Evolutionary conservation across 768 basidiomycete genomes (phyloP), one percentile per base, ranked within the genome.

Genomic region (Boletus vermiculosoides): DNA sequence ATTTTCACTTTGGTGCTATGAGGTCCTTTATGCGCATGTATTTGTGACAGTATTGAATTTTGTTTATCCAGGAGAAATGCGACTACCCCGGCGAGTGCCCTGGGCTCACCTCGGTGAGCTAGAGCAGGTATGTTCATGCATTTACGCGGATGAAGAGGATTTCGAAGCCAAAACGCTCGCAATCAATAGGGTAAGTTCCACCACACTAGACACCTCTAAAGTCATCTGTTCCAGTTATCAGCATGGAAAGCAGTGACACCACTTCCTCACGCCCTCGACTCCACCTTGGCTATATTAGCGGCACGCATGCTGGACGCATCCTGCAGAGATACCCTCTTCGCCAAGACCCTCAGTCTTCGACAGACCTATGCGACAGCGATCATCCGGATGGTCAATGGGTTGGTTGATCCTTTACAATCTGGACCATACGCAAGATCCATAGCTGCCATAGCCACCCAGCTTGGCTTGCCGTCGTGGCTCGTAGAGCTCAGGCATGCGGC

Each of bases 401-500:
- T 98, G 37, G 96, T 98, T 8, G 97, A 99, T 66, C 94, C 95
- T 15, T 77, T 97, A 12, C 97, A 99, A 66, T 80, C 84, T 11
- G 92, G 94, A 8, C 81, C 83, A 20, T 98, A 90, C 67, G 96
- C 97, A 3, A 80, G 94, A 22, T 88, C 97, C 2, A 98, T 98
- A 63, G 84, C 90, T 0, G 84, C 88, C 40, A 90, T 99, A 59
- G 94, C 96, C 1, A 77, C 80, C 4, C 91, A 95, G 65, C 81
- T 99, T 12, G 88, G 88, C 0, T 77, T 99, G 2, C 96, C 97
- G 0, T 74, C 80, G 0, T 94, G 90, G 87, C 78, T 98, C 11
- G 94, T 99, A 13, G 92, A 96, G 62, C 78, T 98, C 12, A 81
- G 97, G 40, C 97, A 98, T 75, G 92, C 93, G 28, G 92, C 92